Base-by-base conservation (phyloP, 192 early-diverging fungal species). In the Umbelopsis ramanniana region DNA sequence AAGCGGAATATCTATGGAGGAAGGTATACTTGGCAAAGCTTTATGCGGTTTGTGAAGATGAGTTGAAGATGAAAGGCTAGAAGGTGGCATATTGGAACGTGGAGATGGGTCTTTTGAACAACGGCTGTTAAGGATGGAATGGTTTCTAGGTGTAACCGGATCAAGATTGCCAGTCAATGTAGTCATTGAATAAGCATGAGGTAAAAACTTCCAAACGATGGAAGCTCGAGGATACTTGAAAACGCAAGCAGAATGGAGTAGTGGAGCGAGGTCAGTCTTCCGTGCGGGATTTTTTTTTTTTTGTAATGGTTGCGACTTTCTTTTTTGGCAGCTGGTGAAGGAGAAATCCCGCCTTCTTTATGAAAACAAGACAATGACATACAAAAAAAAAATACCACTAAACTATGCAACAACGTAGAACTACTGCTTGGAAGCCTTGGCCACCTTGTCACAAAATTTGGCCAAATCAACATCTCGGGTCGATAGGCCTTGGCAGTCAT, bases 401-500 rank as follows among this genome's bases (percentile, higher is more conserved):
- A 50, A n/a, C 48, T 50, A 50, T 10, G 22, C 19, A 52, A 9
- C 29, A 33, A 10, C 2, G 17, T 33, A 19, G 10, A 15, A 14
- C 5, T 37, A 35, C 57, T 37, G 17, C 19, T 63, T 29, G 10
- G 57, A 29, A n/a, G 26, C 15, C 57, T 63, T 63, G 57, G 76
- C 82, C 3, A 82, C 79, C 48, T 82, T 52, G 69, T 93, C 84
- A 76, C 89, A 89, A 70, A 90, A 87, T n/a, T 81, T 78, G 33
- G 93, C 94, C 70, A 97, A 84, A 50, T 89, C 78, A 47, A 96
- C 72, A 72, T 97, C 97, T 47, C 90, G 79, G 26, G 72, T 69
- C 37, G 91, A 93, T 3, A 97, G 76, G 24, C 96, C 96, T 66
- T 91, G 85, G 79, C 91, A 92, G 75, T 96, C 95, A 76, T 97